Base-by-base conservation (phyloP, 2,329 filamentous ascomycete species). In the Onygenales sp. region DNA sequence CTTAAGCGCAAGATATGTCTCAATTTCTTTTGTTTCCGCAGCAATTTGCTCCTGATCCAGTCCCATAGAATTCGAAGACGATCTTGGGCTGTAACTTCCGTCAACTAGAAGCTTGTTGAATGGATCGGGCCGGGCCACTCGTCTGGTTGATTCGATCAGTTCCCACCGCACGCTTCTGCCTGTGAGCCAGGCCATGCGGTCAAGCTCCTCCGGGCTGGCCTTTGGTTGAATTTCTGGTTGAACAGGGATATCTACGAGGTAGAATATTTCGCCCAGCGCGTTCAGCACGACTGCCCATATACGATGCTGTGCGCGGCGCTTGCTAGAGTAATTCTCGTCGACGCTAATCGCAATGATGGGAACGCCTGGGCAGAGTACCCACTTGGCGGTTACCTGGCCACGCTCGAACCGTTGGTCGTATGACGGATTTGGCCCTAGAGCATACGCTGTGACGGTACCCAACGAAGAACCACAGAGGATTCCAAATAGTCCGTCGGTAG, bases 261-360 rank as follows among this genome's bases (percentile, higher is more conserved):
- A 95, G 67, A 86, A 97, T 0, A 95, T 75, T 67, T 98, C 93
- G 1, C 93, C 93, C 7, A 98, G 75, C 0, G 93, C 92, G 66
- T 98, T 98, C 51, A 98, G 71, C n/a, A 83, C 88, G 42, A 92
- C 85, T n/a, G 88, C 89, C 89, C 90, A 97, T 10, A 93, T 80
- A 32, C 91, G 84, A 10, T 82, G 80, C 49, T 84, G 75, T 3
- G 79, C 74, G 64, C 85, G 84, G 33, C 91, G 84, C 60, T 83
- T 85, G 31, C 78, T 68, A 48, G 79, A 91, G 68, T 90, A 93
- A 51, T 82, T 82, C 32, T 95, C 90, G 62, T 98, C 93, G 6
- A 95, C 81, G 44, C 82, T 82, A 56, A 98, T 82, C 1, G 83
- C 81, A 52, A 96, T 80, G 56, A 98, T 93, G 0, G 93, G 93